Evolutionary conservation across 176 grass and related monocot genomes (phyloP), one percentile per base, ranked within the genome.

Genomic region (Chloris gayana): DNA sequence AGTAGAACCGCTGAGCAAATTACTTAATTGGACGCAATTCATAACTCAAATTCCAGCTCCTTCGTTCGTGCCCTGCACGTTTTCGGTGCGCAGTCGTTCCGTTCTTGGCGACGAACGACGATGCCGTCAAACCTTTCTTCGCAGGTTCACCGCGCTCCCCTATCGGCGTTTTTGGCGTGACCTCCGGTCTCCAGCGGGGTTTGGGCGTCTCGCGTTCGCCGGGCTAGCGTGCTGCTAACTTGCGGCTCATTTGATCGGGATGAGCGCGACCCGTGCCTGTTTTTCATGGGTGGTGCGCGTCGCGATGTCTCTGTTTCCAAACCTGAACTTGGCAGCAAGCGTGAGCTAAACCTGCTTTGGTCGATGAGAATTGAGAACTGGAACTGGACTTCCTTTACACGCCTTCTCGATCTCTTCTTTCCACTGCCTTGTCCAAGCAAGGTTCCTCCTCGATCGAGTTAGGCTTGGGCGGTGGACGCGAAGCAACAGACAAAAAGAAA

Each of bases 81-180:
- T 72, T 58, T 54, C 42, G 68, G n/a, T 33, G 67, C 31, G n/a
- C 72, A 33, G 51, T 39, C 35, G 35, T 74, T 12, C 7, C 15
- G 17, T 51, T 51, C 12, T 10, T 35, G 10, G 42, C 14, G 76
- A 35, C 3, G 41, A 42, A 10, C 41, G 41, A 10, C 41, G 41
- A 42, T 42, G 19, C 17, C 71, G 76, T 85, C 71, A 80, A 70
- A 57, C 25, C 19, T 0, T 2, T 14, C 8, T 50, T 12, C 4
- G 17, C 49, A 47, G 75, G 69, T 62, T 50, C 24, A 0, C 32
- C 68, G 18, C 4, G 5, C 0, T 32, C 22, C 32, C 42, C 7
- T 21, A 0, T 38, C 70, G 30, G 66, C 77, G 35, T 45, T 21
- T 59, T 67, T 39, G 34, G 82, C 29, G 87, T 77, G 87, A 70